Conservation (phyloP, 176 grass and related monocot genomes). For the Oryza nivara region DNA sequence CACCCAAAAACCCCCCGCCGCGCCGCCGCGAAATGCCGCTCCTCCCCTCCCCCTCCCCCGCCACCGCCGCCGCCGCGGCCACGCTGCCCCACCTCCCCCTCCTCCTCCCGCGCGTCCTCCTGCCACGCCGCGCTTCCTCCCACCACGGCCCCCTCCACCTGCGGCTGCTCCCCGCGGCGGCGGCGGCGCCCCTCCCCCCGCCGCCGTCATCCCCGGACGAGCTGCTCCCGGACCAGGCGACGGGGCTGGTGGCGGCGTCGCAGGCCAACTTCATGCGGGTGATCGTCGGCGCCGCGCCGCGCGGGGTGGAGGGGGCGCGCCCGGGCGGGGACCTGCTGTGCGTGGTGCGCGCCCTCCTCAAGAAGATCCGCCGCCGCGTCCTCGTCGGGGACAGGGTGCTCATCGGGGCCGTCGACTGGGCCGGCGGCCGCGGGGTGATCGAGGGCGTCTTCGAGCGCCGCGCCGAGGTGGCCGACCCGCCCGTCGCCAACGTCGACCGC, state of each 20-base stretch:
- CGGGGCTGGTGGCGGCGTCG: constrained; percentile 74
- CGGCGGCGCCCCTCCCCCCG: constrained; percentile 22
- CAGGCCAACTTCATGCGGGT: constrained; percentile 99
- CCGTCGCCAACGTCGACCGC: constrained; percentile 81
- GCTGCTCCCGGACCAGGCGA: constrained; percentile 74
- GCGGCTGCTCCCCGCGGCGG: constrained; percentile 41
- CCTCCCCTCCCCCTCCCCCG: neutral
- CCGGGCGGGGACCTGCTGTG: constrained; percentile 76
- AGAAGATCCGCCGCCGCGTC: constrained; percentile 92
- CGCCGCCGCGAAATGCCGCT: constrained; percentile 24
- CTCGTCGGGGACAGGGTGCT: constrained; percentile 89
- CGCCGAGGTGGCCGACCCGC: constrained; percentile 73
- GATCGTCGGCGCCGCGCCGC: constrained; percentile 62
- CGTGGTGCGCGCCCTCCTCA: constrained; percentile 82
- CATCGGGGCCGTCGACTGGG: constrained; percentile 74
- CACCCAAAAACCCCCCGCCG: neutral
- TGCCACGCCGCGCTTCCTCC: neutral
- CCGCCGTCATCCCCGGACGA: neutral
- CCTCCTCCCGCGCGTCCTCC: constrained; percentile 1
- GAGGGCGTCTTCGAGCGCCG: constrained; percentile 80
- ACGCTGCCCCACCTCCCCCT: constrained; percentile 25
- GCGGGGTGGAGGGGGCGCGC: constrained; percentile 4
- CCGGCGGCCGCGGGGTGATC: constrained; percentile 73
- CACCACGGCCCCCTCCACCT: neutral
- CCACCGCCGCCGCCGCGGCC: constrained; percentile 6